Evolutionary conservation across 345 rosid species (phyloP).

Genomic region (Toxicodendron radicans): DNA sequence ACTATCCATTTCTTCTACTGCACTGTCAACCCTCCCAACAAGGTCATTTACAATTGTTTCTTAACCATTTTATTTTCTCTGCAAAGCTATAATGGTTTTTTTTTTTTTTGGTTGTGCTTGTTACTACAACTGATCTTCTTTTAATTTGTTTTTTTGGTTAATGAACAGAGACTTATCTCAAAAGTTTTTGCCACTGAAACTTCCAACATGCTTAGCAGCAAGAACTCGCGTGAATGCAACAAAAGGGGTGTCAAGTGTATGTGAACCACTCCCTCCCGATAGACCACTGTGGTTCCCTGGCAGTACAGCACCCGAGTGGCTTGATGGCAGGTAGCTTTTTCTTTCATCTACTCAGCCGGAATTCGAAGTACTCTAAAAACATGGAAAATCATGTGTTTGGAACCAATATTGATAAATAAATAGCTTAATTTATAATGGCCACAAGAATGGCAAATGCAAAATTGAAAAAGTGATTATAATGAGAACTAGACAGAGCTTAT

Average conservation of each 20-base stretch:
- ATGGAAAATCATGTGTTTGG: neutral
- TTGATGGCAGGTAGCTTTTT: conserved; percentile 70
- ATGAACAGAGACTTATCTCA: conserved; percentile 21
- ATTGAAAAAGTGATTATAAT: neutral
- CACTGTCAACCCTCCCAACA: conserved; percentile 28
- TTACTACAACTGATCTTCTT: no score
- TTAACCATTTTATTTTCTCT: neutral
- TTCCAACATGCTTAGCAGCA: conserved; percentile 2
- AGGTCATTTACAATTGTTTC: conserved; percentile 21
- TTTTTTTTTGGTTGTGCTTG: neutral
- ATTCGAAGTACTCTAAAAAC: neutral
- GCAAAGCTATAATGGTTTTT: neutral
- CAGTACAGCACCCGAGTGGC: conserved; percentile 84
- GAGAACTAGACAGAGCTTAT: neutral
- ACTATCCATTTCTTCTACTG: conserved; percentile 33
- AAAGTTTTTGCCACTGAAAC: conserved; percentile 11
- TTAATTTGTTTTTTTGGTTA: neutral
- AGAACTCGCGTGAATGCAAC: conserved; percentile 46
- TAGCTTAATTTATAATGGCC: neutral
- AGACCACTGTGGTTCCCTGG: conserved; percentile 97
- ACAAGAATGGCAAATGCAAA: neutral
- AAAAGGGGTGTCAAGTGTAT: conserved; percentile 80
- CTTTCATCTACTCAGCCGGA: neutral
- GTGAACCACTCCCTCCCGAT: conserved; percentile 94
- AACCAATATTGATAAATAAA: neutral